These are phyloP conservation scores for Penicillium cinerascens DNA, from an alignment of 495 filamentous ascomycete species.

Conservation along the genomic window DNA sequence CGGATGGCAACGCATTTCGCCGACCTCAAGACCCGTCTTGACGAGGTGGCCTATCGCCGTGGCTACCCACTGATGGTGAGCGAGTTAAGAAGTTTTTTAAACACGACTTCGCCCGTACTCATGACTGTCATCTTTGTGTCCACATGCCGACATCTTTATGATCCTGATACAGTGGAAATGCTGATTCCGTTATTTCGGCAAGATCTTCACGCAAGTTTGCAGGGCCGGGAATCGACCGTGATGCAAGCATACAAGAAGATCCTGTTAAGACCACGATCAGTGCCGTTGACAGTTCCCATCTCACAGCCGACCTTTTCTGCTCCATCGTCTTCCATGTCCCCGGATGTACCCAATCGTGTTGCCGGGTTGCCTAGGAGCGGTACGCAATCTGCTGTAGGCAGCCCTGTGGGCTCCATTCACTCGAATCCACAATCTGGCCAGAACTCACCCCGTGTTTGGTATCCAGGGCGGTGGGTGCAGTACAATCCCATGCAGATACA, in stretches of 20 bases:
- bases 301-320: background rate
- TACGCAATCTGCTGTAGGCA: background rate
- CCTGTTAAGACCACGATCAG: background rate
- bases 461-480: background rate
- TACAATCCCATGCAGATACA: background rate
- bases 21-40: slow-evolving; percentile 27
- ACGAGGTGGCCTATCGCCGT: slow-evolving; percentile 23
- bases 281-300: background rate
- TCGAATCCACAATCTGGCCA: background rate
- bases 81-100: slow-evolving; percentile 52
- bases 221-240: background rate
- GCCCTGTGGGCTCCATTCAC: background rate
- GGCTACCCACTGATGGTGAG: slow-evolving; percentile 58
- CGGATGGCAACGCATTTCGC: slow-evolving; percentile 32
- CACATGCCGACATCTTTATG: slow-evolving; percentile 33
- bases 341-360: background rate
- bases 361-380: background rate
- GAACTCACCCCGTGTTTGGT: background rate
- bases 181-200: background rate
- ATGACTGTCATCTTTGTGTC: slow-evolving; percentile 60
- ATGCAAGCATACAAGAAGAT: slow-evolving; percentile 8
- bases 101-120: slow-evolving; percentile 51
- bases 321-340: background rate
- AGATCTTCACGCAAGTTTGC: background rate
- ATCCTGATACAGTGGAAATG: background rate